Conservation (phyloP, 208 protist species). For the Leishmania arabica region DNA sequence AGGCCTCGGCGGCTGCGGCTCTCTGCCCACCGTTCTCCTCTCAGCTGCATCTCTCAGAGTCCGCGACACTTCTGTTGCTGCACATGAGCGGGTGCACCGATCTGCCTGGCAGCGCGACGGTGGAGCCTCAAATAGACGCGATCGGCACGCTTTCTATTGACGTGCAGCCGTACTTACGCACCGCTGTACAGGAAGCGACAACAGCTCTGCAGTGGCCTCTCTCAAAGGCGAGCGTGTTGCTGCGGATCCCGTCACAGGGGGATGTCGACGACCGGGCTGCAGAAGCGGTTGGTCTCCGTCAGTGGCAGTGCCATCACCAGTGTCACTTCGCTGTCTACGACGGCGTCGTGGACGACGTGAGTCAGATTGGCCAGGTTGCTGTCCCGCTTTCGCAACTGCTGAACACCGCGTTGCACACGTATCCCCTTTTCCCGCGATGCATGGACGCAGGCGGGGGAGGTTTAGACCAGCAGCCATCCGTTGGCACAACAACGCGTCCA, state of each 20-base stretch:
- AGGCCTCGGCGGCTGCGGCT: background rate
- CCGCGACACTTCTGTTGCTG: constrained; percentile 48
- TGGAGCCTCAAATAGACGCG: constrained; percentile 60
- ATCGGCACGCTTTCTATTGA: constrained; percentile 50
- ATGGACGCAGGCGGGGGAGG: background rate
- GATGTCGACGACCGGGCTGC: background rate
- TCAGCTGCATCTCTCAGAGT: background rate
- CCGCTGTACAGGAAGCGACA: constrained; percentile 44
- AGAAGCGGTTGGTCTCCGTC: background rate
- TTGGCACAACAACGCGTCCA: background rate
- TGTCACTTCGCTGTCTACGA: constrained; percentile 69
- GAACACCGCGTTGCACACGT: constrained; percentile 46
- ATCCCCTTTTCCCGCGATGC: constrained; percentile 32
- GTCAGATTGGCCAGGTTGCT: constrained; percentile 65
- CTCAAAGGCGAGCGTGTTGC: constrained; percentile 33
- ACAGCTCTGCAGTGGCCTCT: constrained; percentile 53
- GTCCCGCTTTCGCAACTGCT: constrained; percentile 63
- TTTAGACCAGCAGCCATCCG: background rate
- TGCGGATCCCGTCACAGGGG: constrained; percentile 41
- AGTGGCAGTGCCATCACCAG: constrained; percentile 2
- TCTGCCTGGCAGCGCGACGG: constrained; percentile 51
- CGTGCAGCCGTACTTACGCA: constrained; percentile 44
- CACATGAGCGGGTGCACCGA: constrained; percentile 55
- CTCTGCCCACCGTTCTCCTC: background rate
- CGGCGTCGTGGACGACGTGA: constrained; percentile 71